Evolutionary conservation across 148 eudicot species (phyloP), one percentile per base, ranked within the genome.

Genomic region (Rhododendron griersonianum): DNA sequence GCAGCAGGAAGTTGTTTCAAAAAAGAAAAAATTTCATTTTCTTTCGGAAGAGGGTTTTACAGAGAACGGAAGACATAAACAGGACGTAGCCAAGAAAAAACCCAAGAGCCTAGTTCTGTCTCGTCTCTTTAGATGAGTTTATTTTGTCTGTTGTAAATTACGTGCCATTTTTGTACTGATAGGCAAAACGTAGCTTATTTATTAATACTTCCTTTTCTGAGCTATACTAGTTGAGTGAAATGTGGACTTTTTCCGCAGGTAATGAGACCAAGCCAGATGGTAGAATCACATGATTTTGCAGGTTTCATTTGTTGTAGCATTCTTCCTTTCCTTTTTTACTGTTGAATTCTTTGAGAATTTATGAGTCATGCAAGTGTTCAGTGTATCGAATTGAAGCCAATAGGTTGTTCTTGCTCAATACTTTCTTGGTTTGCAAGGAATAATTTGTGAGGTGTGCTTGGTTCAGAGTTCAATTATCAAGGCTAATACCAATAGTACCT

Each of bases 51-150:
- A 71, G 33, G 80, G 23, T 33, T n/a, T 37, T 7, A 81, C 69
- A 78, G 44, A 41, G 47, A 41, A 30, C 47, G 50, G 35, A 39
- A 61, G 83, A 50, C 63, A 37, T 11, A 45, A 74, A 69, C 73
- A 41, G 57, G 85, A 57, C 11, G 39, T 44, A 50, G 65, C 71
- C 28, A 30, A 28, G 87, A 57, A 75, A 59, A 75, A 75, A 87
- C 10, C 19, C 13, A 35, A 76, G 53, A 45, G 28, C 9, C 55
- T 11, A 11, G 28, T 81, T 51, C 83, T 87, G 39, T 87, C 86
- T 51, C 53, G 86, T 47, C 30, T 87, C 37, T 87, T 87, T 53
- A 87, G 86, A 48, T 53, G 80, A 48, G 50, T 39, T 19, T 1
- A 53, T 33, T 82, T 71, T 8, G 14, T 75, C 19, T 77, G 77